Evolutionary conservation across 305 asterid species (phyloP), one percentile per base, ranked within the genome.

Genomic region (Salvia sclarea): DNA sequence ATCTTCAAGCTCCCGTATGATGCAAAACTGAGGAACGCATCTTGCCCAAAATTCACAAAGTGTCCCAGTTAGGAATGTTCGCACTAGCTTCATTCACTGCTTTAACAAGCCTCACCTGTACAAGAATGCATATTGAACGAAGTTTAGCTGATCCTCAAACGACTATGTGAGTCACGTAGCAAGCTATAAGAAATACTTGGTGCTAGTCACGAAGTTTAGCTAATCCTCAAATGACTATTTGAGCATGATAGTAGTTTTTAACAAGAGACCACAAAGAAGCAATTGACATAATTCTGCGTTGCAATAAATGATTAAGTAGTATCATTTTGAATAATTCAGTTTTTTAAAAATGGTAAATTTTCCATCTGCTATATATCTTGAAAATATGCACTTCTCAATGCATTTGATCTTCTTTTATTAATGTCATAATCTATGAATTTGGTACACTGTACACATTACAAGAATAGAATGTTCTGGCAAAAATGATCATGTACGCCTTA

Each of bases 1-100:
- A 48, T 56, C 75, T 69, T 74, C 74, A 45, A 66, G 75, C 72
- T 73, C 71, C 59, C 71, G 25, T 30, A 49, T 61, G 72, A 68
- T 61, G 45, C 69, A 59, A 33, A 28, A 69, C 12, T n/a, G 57
- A 30, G 30, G 24, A 52, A 52, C 66, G 30, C 45, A 61, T 38
- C 77, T 35, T 59, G 20, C 61, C 47, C 33, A 17, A 48, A 37
- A 38, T 70, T 75, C 75, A 84, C 55, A 62, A 13, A 12, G 86
- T 74, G 24, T 83, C 91, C 96, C 93, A 88, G 70, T 74, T 66
- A 31, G 96, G 96, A 77, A 86, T 80, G 76, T 86, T 84, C 25
- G 89, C 85, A 66, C 78, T 78, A n/a, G 96, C 96, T 75, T 88
- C 96, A 3, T 88, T 88, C 66, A 86, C 96, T n/a, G 83, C 79